Conservation (phyloP, 2,329 filamentous ascomycete genomes). For the Penicillium sp. region DNA sequence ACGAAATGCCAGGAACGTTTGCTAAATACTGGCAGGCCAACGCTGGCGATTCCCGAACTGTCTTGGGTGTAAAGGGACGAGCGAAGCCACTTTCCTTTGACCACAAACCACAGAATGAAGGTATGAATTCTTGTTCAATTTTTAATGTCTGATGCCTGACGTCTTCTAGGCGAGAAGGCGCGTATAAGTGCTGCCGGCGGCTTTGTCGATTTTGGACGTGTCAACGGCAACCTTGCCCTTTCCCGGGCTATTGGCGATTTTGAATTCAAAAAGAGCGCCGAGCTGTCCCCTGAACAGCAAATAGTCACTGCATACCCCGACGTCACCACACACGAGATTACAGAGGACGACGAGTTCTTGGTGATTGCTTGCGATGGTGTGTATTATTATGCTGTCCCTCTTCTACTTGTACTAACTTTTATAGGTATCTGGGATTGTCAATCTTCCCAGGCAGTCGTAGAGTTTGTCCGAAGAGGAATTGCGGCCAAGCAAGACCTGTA, state of each 20-base stretch:
- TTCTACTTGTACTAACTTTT: constrained; percentile 10
- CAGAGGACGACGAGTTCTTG: constrained; percentile 91
- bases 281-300: constrained; percentile 94
- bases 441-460: constrained; percentile 93
- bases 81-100: constrained; percentile 98
- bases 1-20: not conserved
- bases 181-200: constrained; percentile 93
- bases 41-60: constrained; percentile 90
- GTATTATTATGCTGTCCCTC: constrained; percentile 11
- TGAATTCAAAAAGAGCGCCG: constrained; percentile 99
- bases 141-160: not conserved
- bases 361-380: constrained; percentile 88
- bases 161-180: constrained; percentile 75
- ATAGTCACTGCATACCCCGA: constrained; percentile 97
- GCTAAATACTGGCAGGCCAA: constrained; percentile 65
- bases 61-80: constrained; percentile 92
- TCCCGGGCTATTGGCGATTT: constrained; percentile 98
- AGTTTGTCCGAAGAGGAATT: constrained; percentile 95
- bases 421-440: constrained; percentile 99
- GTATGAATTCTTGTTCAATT: constrained; percentile 42
- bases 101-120: constrained; percentile 98
- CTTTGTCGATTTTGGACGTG: constrained; percentile 96
- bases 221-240: constrained; percentile 95
- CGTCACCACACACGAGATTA: constrained; percentile 84
- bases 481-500: constrained; percentile 92